Conservation (phyloP, 805 yeast species). For the Monosporozyma unispora region DNA sequence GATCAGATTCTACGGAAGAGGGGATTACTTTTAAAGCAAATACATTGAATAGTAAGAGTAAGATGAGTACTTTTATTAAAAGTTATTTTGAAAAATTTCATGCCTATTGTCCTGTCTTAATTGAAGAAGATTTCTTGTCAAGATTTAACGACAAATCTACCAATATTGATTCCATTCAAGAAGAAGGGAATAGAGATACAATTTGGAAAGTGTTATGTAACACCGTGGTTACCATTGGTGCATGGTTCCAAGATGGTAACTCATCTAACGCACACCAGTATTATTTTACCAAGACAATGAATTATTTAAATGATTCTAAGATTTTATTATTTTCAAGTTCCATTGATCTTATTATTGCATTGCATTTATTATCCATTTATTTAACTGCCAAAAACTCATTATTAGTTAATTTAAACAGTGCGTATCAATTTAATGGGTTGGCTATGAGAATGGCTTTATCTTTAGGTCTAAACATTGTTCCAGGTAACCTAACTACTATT, state of each 20-base stretch:
- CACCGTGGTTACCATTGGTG: constrained; percentile 56
- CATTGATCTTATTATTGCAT: constrained; percentile 42
- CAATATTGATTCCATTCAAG: not conserved
- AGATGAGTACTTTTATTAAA: constrained; percentile 31
- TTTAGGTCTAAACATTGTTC: constrained; percentile 36
- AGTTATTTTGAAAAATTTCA: constrained; percentile 53
- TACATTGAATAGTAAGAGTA: constrained; percentile 4
- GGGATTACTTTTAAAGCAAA: not conserved
- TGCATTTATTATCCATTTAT: constrained; percentile 49
- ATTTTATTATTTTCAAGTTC: constrained; percentile 35
- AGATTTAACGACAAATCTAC: constrained; percentile 12
- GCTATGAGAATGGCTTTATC: constrained; percentile 61
- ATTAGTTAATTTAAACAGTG: constrained; percentile 32
- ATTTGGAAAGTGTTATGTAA: constrained; percentile 47
- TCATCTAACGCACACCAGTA: constrained; percentile 40
- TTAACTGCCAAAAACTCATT: constrained; percentile 56
- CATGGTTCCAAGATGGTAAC: constrained; percentile 57
- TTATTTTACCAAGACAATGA: constrained; percentile 48
- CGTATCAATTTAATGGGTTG: constrained; percentile 55
- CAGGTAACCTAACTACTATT: constrained; percentile 37
- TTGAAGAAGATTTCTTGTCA: constrained; percentile 45
- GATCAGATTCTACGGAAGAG: not conserved
- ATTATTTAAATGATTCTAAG: constrained; percentile 22
- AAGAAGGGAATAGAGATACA: constrained; percentile 15
- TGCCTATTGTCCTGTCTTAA: constrained; percentile 51